These are phyloP conservation scores for Cyberlindnera sargentensis DNA, from an alignment of 805 yeast species.

Conservation along the genomic window DNA sequence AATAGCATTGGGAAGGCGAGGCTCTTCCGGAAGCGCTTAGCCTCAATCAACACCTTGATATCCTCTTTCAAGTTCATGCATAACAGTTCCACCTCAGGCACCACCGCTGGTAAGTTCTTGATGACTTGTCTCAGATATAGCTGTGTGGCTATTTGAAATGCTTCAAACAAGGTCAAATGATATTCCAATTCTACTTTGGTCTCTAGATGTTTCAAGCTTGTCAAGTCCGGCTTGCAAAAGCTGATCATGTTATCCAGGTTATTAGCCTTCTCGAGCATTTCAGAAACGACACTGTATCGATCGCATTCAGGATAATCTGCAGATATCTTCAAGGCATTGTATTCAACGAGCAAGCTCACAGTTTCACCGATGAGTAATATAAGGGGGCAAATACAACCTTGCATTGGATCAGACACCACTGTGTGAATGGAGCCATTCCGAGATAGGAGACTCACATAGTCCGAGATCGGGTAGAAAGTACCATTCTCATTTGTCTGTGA, in stretches of 20 bases:
- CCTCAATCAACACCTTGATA: slow-evolving; percentile 41
- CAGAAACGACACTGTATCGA: slow-evolving; percentile 11
- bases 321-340: slow-evolving; percentile 6
- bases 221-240: slow-evolving; percentile 39
- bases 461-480: slow-evolving; percentile 19
- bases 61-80: slow-evolving; percentile 42
- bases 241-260: slow-evolving; percentile 37
- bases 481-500: slow-evolving; percentile 24
- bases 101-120: slow-evolving; percentile 41
- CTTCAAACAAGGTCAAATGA: slow-evolving; percentile 53
- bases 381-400: slow-evolving; percentile 63
- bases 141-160: slow-evolving; percentile 47
- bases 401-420: slow-evolving; percentile 45
- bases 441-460: slow-evolving; percentile 12
- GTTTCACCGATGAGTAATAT: slow-evolving; percentile 47
- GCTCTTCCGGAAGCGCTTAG: slow-evolving; percentile 41
- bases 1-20: slow-evolving; percentile 36
- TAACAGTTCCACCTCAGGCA: slow-evolving; percentile 45
- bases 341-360: slow-evolving; percentile 10
- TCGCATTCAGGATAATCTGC: slow-evolving; percentile 11
- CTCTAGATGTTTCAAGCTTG: slow-evolving; percentile 25
- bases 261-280: slow-evolving; percentile 18
- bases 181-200: slow-evolving; percentile 40
- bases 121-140: slow-evolving; percentile 49
- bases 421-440: neutral